Conservation (phyloP, 2,329 filamentous ascomycete genomes). For the Aaosphaeria arxii region DNA sequence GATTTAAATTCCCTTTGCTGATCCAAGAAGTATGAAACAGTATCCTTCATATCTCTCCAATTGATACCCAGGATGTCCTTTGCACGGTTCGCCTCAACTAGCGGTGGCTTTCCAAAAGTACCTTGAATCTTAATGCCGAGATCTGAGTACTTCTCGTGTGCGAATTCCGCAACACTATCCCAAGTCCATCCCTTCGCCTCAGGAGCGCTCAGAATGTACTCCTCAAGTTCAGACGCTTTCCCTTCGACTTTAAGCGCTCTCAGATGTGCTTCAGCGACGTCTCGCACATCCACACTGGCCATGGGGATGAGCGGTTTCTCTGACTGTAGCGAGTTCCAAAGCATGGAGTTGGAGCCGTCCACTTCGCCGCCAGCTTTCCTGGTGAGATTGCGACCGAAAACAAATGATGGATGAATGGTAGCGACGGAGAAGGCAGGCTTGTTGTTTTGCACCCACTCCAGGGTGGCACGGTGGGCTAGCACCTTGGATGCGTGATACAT, state of each 20-base stretch:
- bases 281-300: constrained; percentile 18
- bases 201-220: too few relatives aligned
- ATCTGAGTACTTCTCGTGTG: too few relatives aligned
- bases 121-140: too few relatives aligned
- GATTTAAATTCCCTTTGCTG: too few relatives aligned
- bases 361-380: constrained; percentile 11
- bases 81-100: too few relatives aligned
- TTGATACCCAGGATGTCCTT: too few relatives aligned
- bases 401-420: constrained; percentile 21
- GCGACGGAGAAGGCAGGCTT: constrained; percentile 18
- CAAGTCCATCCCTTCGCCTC: too few relatives aligned
- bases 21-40: too few relatives aligned
- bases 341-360: constrained; percentile 15
- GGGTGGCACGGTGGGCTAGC: constrained; percentile 23
- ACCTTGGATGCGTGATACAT: constrained; percentile 19
- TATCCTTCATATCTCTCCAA: too few relatives aligned
- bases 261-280: constrained; percentile 24
- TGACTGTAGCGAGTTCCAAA: constrained; percentile 9
- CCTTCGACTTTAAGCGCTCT: constrained; percentile 3
- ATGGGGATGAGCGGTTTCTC: constrained; percentile 10
- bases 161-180: too few relatives aligned
- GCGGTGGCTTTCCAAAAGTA: too few relatives aligned
- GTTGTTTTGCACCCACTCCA: constrained; percentile 12
- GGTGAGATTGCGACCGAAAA: constrained; percentile 19
- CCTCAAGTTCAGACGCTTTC: too few relatives aligned